Percentiles rank a stretch among this genome's conserved stretches.
phyloP scores from a whole-genome alignment of 2,329 filamentous ascomycete genomes.

The Ceratocystis papillata region DNA sequence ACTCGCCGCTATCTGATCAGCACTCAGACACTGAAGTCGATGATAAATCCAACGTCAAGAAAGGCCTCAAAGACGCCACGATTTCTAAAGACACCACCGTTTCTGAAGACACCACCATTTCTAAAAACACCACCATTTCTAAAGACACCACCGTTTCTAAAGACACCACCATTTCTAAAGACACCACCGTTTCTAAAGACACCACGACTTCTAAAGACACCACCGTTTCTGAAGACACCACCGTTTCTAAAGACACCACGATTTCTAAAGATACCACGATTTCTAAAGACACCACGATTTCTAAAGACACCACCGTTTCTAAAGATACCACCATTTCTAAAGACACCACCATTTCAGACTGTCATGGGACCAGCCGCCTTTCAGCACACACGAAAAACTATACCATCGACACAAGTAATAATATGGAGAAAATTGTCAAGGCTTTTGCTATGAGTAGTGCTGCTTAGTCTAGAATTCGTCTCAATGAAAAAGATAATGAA shows the following conservation, averaged over 20 bases:
- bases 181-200: constrained; percentile 26
- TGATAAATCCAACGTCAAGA: constrained; percentile 28
- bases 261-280: constrained; percentile 27
- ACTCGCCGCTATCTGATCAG: neutral
- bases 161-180: constrained; percentile 26
- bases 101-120: no score
- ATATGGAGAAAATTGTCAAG: no score
- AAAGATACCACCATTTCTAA: no score
- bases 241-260: constrained; percentile 23
- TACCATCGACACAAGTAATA: no score
- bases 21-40: constrained; percentile 25
- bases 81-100: no score
- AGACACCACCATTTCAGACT: constrained; percentile 28
- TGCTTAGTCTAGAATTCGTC: no score
- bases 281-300: constrained; percentile 9
- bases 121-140: no score
- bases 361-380: constrained; percentile 27
- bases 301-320: no score
- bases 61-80: constrained; percentile 25
- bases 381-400: constrained; percentile 26
- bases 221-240: no score
- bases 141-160: constrained; percentile 26
- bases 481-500: no score
- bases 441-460: neutral
- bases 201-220: no score